Base-by-base conservation (phyloP, 345 rosid genomes). In the Gynandropsis gynandra region DNA sequence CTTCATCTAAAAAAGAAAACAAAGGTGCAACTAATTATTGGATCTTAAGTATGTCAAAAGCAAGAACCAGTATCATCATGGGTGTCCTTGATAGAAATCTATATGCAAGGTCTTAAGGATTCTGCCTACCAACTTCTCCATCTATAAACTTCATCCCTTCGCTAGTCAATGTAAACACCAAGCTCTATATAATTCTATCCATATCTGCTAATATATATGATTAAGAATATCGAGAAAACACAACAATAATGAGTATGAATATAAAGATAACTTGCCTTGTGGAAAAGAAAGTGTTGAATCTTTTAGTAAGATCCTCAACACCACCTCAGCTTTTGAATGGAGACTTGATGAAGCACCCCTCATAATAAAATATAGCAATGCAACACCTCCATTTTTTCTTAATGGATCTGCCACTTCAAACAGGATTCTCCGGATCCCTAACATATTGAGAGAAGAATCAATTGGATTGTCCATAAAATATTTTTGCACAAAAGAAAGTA, bases 381-480 rank as follows among this genome's bases (percentile, higher is more conserved):
- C 69, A 79, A 72, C 71, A 24, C 50, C 87, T 35, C 89, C 96
- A 64, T 70, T 63, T 58, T 73, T 80, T 39, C 81, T 71, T 29
- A 32, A 20, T 51, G 47, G 57, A 52, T 66, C 44, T 59, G 50
- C 74, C 53, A 69, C 93, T 66, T 92, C 98, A 42, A 70, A 37
- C 73, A 87, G 75, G 66, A 76, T 68, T 74, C 65, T 77, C 50
- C 71, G 68, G 32, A 84, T 54, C 50, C 97, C 97, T 85, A 75
- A 46, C 35, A 40, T 49, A 65, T 56, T 66, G 34, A 42, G 32
- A 35, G 50, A 42, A 48, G 17, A 54, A 49, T 44, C 48, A 67
- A 42, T 6, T 18, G 18, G 44, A 42, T 4, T 35, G 48, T 54
- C 47, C 18, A 11, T 17, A 38, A 54, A 40, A 36, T 18, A 40